Percentiles rank a stretch among this genome's conserved stretches.
Evolutionary conservation across 2,329 filamentous ascomycete genomes (phyloP).

Genomic region (Ophiocordyceps camponoti-saundersi): DNA sequence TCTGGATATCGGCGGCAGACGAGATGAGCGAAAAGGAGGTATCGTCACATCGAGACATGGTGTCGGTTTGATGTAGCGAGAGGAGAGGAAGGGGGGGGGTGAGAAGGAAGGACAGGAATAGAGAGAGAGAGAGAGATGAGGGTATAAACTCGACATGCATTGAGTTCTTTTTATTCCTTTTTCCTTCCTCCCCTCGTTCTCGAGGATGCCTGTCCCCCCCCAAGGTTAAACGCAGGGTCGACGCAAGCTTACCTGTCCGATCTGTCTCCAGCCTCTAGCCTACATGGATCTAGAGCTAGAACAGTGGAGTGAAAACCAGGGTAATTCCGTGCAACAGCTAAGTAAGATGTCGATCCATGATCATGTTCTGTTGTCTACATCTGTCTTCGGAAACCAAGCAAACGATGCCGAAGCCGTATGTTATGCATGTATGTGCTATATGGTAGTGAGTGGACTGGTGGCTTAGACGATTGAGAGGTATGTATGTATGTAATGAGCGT

Average conservation of each 20-base stretch:
- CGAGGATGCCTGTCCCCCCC: too few relatives aligned
- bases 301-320: background rate
- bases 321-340: too few relatives aligned
- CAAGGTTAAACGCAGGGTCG: background rate
- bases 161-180: too few relatives aligned
- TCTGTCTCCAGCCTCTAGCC: background rate
- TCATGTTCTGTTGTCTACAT: too few relatives aligned
- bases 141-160: too few relatives aligned
- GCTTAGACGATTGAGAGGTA: too few relatives aligned
- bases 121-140: background rate
- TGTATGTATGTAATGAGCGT: too few relatives aligned
- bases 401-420: background rate
- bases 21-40: constrained; percentile 14
- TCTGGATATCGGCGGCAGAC: constrained; percentile 9
- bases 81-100: too few relatives aligned
- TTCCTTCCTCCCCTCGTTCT: too few relatives aligned
- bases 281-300: background rate
- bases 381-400: background rate
- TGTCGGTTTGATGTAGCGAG: background rate
- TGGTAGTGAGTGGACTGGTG: too few relatives aligned
- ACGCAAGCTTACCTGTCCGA: background rate
- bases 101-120: too few relatives aligned
- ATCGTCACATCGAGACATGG: constrained; percentile 8
- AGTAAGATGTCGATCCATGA: background rate
- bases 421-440: too few relatives aligned